Conservation (phyloP, 2,329 filamentous ascomycete species). For the Aspergillus quadricinctus region DNA sequence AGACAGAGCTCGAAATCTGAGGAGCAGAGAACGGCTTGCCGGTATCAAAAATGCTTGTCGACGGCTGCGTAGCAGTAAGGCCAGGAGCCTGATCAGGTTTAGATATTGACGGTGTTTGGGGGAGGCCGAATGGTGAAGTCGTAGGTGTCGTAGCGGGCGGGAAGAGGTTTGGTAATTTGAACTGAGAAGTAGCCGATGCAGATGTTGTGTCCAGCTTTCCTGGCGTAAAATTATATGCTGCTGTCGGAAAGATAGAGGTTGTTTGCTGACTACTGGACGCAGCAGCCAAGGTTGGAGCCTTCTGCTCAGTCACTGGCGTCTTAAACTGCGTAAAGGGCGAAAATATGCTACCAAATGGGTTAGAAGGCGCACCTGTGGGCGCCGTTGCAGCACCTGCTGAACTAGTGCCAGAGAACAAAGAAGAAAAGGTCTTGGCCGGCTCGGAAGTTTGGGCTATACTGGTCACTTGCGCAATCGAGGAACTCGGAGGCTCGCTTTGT, state of each 20-base stretch:
- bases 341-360: slow-evolving; percentile 9
- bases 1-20: slow-evolving; percentile 3
- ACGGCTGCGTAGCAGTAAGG: slow-evolving; percentile 11
- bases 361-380: slow-evolving; percentile 3
- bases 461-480: slow-evolving; percentile 1
- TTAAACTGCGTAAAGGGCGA: neutral
- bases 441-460: slow-evolving; percentile 10
- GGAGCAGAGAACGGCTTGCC: slow-evolving; percentile 5
- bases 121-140: slow-evolving; percentile 2
- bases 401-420: neutral
- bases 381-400: neutral
- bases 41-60: slow-evolving; percentile 10
- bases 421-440: slow-evolving; percentile 6
- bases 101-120: neutral
- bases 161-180: neutral
- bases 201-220: neutral
- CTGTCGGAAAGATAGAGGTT: slow-evolving; percentile 12
- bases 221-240: neutral
- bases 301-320: slow-evolving; percentile 1
- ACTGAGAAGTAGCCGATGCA: neutral
- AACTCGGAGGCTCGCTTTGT: neutral
- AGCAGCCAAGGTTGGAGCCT: neutral
- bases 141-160: slow-evolving; percentile 4
- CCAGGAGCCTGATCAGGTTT: slow-evolving; percentile 4
- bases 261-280: neutral